Evolutionary conservation across 2,329 filamentous ascomycete species (phyloP), one percentile per base, ranked within the genome.

Genomic region (Pyricularia grisea): DNA sequence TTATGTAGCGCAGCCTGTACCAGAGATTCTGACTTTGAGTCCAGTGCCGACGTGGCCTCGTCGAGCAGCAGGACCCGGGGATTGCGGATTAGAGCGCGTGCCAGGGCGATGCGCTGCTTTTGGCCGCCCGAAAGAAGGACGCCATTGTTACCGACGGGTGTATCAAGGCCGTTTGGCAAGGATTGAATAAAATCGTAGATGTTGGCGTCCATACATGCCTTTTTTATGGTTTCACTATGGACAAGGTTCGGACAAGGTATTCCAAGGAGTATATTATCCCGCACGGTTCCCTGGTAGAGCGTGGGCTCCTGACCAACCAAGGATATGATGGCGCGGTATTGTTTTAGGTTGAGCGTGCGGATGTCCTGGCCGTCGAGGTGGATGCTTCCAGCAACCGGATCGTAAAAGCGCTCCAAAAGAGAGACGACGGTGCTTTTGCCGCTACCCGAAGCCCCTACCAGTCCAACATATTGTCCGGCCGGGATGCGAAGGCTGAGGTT

Each of bases 401-500:
- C 93, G 76, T 98, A 98, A 81, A 98, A 98, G 42, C 95, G 91
- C 78, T 98, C 94, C 33, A 98, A 83, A 4, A 98, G 84, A 3
- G 92, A 91, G 76, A 98, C 97, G 0, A 94, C 96, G 0, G 95
- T 98, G 67, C 89, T 93, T 82, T 99, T 98, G 70, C 95, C 95
- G 75, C 94, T 97, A 2, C 95, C 94, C 65, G 91, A 95, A 0
- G 94, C 91, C n/a, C 95, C 95, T 11, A 98, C 95, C 2, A 98
- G 86, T 0, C 94, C 95, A 7, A 94, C 86, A 74, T 94, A 95
- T 76, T 94, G 91, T 4, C 92, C 92, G 0, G 92, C 91, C 31
- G 88, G 87, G 61, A 94, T 87, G 17, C 81, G 82, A 7, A 94
- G 83, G 78, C 94, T 90, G 14, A 97, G 83, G 0, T 94, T 94